Conservation (phyloP, 2,329 filamentous ascomycete species). For the Westerdykella sp. region DNA sequence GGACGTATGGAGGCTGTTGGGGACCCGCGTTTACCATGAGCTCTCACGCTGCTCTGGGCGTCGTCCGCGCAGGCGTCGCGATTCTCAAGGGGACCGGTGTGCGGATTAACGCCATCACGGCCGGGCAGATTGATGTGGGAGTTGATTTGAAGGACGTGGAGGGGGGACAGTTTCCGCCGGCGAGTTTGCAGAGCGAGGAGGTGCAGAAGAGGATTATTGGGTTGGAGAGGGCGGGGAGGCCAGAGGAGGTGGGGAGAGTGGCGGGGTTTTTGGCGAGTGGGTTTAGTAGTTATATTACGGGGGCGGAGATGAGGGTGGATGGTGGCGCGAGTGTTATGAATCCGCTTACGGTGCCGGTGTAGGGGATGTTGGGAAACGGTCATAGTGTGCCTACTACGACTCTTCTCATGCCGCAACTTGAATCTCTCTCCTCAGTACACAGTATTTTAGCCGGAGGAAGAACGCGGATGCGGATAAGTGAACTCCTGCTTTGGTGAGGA, state of each 20-base stretch:
- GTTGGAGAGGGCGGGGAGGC: conserved; percentile 52
- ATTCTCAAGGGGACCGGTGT: conserved; percentile 54
- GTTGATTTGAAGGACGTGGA: conserved; percentile 47
- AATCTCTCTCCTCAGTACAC: too few species aligned
- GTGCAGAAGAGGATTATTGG: conserved; percentile 50
- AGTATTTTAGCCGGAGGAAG: too few species aligned
- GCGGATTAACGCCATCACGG: conserved; percentile 51
- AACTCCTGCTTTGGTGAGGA: not conserved
- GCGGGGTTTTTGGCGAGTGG: conserved; percentile 58
- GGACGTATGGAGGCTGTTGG: conserved; percentile 54
- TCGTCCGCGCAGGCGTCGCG: conserved; percentile 53
- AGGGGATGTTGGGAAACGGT: not conserved
- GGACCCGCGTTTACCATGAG: conserved; percentile 57
- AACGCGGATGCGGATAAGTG: not conserved
- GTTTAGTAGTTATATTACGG: conserved; percentile 58
- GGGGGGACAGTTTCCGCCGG: conserved; percentile 51
- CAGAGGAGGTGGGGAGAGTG: conserved; percentile 54
- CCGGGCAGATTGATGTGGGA: conserved; percentile 44
- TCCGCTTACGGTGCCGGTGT: conserved; percentile 35
- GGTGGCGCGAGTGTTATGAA: conserved; percentile 48
- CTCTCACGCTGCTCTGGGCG: conserved; percentile 55
- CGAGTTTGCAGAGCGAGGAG: conserved; percentile 46
- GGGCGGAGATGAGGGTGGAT: conserved; percentile 57
- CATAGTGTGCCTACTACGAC: too few species aligned
- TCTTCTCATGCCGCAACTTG: too few species aligned